A percentile compares a stretch with the other conserved stretches of the same genome.
Evolutionary conservation across 2,329 filamentous ascomycete genomes (phyloP).

Genomic region (Monosporascus sp.): DNA sequence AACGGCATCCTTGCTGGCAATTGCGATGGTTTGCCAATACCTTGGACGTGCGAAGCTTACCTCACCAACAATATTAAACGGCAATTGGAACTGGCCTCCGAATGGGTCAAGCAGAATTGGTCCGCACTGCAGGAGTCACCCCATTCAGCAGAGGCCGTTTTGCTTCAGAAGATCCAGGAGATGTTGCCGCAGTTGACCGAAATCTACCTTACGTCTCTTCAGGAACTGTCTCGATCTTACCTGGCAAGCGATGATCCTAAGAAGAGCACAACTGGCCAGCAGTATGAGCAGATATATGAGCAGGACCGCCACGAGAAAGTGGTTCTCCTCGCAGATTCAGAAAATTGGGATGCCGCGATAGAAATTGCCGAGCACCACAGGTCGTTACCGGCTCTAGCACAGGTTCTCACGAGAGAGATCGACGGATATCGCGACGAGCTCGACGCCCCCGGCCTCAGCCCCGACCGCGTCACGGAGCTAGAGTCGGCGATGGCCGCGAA

Average conservation of each 20-base stretch:
- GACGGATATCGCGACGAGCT: slow-evolving; percentile 34
- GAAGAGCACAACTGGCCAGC: slow-evolving; percentile 36
- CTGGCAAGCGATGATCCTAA: slow-evolving; percentile 39
- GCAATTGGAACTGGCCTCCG: slow-evolving; percentile 51
- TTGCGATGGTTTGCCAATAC: slow-evolving; percentile 67
- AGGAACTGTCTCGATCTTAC: slow-evolving; percentile 49
- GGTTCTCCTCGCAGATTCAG: slow-evolving; percentile 47
- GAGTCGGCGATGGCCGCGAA: slow-evolving; percentile 40
- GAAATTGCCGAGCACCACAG: slow-evolving; percentile 53
- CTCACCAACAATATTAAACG: slow-evolving; percentile 58
- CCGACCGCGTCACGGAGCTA: slow-evolving; percentile 32
- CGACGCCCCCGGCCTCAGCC: slow-evolving; percentile 26
- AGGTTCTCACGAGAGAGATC: slow-evolving; percentile 51
- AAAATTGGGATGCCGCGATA: slow-evolving; percentile 54
- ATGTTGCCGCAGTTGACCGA: slow-evolving; percentile 49
- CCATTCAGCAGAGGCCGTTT: slow-evolving; percentile 19
- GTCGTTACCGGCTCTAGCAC: slow-evolving; percentile 49
- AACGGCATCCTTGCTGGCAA: slow-evolving; percentile 58
- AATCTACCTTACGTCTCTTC: slow-evolving; percentile 48
- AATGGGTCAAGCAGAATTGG: slow-evolving; percentile 48
- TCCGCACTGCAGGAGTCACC: slow-evolving; percentile 19
- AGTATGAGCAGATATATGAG: slow-evolving; percentile 43
- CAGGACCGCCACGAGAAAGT: slow-evolving; percentile 48
- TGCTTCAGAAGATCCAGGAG: slow-evolving; percentile 41
- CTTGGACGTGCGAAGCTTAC: slow-evolving; percentile 75